Base-by-base conservation (phyloP, 1,284 basidiomycete genomes). In the Chiua sp. region DNA sequence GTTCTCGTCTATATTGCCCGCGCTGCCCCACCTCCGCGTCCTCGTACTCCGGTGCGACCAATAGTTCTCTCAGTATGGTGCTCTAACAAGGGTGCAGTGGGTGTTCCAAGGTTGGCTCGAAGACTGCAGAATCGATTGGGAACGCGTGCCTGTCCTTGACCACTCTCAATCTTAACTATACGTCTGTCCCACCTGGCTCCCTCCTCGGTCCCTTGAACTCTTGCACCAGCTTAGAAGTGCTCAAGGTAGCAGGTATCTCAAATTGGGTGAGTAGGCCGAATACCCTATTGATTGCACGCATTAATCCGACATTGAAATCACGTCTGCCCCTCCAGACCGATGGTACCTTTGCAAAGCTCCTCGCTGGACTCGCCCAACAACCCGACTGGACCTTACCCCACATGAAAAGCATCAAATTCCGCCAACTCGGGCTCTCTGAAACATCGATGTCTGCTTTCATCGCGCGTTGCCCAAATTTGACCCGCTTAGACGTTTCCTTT, bases 401-500 rank as follows among this genome's bases (percentile, higher is more conserved):
- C 30, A 71, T 88, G 55, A 81, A 68, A 32, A 83, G 78, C 2
- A 72, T 91, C 32, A 91, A 91, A 66, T 73, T 91, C 16, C 81
- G 86, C n/a, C 81, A 86, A 65, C 78, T 81, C 5, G 67, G 73
- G 4, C 69, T 90, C 47, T 80, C 83, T 5, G 87, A 89, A 58
- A 62, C 65, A 1, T 78, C 83, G 0, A 52, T 89, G 13, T 70
- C 72, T 35, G 65, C 72, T 8, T 69, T 87, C 18, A 66, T 88
- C 8, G 65, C 72, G 0, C 63, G 77, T 18, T 87, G 80, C 60
- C 85, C 86, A 2, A 78, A 80, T 54, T 63, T 91, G 26, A 74
- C 72, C 42, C 81, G 82, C 16, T 73, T 91, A 11, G 88, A 91
- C 63, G 63, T 87, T 12, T 88, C 88, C 0, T 91, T 89, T 72